Evolutionary conservation across 441 rosid genomes (phyloP).

Genomic region (Gossypium schwendimanii): DNA sequence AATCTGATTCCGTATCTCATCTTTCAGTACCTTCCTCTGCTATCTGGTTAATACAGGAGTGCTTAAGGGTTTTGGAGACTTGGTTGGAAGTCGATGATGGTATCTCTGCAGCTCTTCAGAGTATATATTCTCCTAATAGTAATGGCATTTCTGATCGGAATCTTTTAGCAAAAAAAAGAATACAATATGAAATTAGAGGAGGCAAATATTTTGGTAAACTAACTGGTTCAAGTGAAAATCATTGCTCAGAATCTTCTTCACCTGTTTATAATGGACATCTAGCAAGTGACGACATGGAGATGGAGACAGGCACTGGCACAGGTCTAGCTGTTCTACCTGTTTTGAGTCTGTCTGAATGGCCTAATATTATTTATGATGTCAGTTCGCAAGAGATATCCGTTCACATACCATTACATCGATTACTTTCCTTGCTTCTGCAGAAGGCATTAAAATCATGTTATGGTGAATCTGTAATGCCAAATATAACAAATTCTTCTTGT

Average conservation of each 20-base stretch:
- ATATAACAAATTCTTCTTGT: constrained; percentile 18
- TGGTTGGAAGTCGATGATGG: constrained; percentile 61
- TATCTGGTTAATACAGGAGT: constrained; percentile 57
- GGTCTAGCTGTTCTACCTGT: constrained; percentile 34
- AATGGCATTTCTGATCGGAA: constrained; percentile 36
- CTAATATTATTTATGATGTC: constrained; percentile 64
- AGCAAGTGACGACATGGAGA: constrained; percentile 32
- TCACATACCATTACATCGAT: constrained; percentile 80
- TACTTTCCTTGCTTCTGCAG: constrained; percentile 77
- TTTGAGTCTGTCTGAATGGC: constrained; percentile 65
- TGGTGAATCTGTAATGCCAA: constrained; percentile 46
- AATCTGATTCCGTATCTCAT: constrained; percentile 26
- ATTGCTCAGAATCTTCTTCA: constrained; percentile 27
- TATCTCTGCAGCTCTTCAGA: constrained; percentile 31
- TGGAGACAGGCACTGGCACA: constrained; percentile 28
- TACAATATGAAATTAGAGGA: constrained; percentile 41
- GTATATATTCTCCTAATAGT: constrained; percentile 29
- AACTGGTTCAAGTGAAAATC: constrained; percentile 46
- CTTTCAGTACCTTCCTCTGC: constrained; percentile 50
- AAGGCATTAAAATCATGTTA: constrained; percentile 58
- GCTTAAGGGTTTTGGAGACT: constrained; percentile 65
- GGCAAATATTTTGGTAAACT: constrained; percentile 52
- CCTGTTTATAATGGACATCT: constrained; percentile 25
- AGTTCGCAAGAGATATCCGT: constrained; percentile 77
- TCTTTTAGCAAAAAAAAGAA: constrained; percentile 49